These are phyloP conservation scores for Rubroshorea leprosula DNA, from an alignment of 345 rosid species.

Conservation along the genomic window DNA sequence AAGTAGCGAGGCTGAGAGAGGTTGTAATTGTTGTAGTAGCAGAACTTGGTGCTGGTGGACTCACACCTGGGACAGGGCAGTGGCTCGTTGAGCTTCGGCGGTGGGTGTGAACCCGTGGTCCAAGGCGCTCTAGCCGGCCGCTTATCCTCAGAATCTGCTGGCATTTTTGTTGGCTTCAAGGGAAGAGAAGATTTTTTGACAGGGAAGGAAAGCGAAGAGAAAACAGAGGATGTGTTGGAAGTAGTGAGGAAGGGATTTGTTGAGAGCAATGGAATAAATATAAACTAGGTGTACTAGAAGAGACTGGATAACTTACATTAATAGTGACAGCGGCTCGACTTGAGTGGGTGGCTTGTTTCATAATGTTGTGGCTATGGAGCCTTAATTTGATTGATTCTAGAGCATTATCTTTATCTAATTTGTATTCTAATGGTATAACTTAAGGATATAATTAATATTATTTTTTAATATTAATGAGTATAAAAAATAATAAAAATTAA, in stretches of 20 bases:
- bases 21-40: constrained; percentile 68
- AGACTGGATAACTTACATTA: no score
- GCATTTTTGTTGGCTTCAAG: constrained; percentile 18
- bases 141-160: constrained; percentile 26
- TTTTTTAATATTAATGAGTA: no score
- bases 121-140: constrained; percentile 15
- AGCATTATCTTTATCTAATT: no score
- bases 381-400: no score
- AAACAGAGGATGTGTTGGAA: not conserved
- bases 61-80: constrained; percentile 58
- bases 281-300: no score
- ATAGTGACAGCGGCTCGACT: no score
- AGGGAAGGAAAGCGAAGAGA: constrained; percentile 5
- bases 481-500: no score
- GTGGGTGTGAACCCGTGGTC: constrained; percentile 19
- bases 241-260: not conserved
- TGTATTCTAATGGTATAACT: no score
- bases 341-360: no score
- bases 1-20: constrained; percentile 64
- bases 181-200: not conserved
- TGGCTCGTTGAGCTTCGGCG: constrained; percentile 27
- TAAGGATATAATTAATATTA: no score
- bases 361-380: no score
- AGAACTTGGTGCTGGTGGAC: constrained; percentile 54
- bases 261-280: not conserved